Percentiles rank a stretch among this genome's conserved stretches.
Evolutionary conservation across 352 stramenopile species (phyloP).

Genomic region (Phytophthora quininea): DNA sequence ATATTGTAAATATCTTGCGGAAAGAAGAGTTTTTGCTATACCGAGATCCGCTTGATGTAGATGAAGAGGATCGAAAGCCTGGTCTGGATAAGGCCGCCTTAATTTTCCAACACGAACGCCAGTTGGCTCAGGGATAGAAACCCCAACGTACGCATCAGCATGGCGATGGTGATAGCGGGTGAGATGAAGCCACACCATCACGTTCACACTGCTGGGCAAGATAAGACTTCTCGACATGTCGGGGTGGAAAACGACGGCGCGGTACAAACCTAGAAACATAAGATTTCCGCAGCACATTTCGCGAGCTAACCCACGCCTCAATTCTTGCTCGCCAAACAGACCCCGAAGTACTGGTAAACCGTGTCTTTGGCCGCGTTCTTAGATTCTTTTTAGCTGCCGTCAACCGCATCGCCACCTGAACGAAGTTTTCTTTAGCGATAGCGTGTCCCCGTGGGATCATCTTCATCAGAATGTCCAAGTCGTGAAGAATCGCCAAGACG

Average conservation of each 20-base stretch:
- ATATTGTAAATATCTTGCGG: not conserved
- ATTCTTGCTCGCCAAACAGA: not conserved
- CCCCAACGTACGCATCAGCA: constrained; percentile 24
- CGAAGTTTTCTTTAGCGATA: constrained; percentile 13
- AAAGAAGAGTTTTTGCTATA: constrained; percentile 18
- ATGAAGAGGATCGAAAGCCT: constrained; percentile 34
- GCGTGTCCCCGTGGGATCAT: constrained; percentile 21
- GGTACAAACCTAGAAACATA: constrained; percentile 13
- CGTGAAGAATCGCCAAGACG: constrained; percentile 7
- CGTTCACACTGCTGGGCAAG: constrained; percentile 9
- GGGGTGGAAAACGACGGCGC: constrained; percentile 18
- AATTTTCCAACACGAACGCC: constrained; percentile 39
- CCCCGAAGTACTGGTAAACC: not conserved
- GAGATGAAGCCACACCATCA: constrained; percentile 25
- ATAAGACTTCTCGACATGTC: constrained; percentile 10
- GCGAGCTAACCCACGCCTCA: not conserved
- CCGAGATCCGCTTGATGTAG: constrained; percentile 38
- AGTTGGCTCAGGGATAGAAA: constrained; percentile 36
- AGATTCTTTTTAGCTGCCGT: constrained; percentile 4
- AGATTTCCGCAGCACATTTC: not conserved
- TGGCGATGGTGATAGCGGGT: constrained; percentile 8
- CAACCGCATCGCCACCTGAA: constrained; percentile 21
- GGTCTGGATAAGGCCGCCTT: constrained; percentile 28
- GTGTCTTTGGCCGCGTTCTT: not conserved
- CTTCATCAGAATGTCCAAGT: constrained; percentile 13